Evolutionary conservation across 306 rosid genomes (phyloP).

Genomic region (Pueraria montana): DNA sequence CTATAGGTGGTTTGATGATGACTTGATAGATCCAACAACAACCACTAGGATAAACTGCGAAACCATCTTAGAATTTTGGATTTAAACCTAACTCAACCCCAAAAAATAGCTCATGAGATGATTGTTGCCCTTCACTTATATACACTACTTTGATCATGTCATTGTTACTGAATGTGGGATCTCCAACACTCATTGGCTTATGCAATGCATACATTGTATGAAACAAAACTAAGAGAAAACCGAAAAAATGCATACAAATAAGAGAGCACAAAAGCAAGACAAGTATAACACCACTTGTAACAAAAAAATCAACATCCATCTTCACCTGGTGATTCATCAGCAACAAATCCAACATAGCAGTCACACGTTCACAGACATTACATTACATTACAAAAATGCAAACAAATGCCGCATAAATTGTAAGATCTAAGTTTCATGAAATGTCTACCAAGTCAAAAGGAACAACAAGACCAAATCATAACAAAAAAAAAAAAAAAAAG

Average conservation of each 20-base stretch:
- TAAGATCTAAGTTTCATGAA: slow-evolving; percentile 7
- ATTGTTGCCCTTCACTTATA: neutral
- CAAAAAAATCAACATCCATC: neutral
- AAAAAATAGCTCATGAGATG: neutral
- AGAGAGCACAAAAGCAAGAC: neutral
- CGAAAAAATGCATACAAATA: slow-evolving; percentile 2
- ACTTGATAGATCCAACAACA: no score
- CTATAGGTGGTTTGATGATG: neutral
- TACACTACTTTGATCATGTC: neutral
- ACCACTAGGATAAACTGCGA: neutral
- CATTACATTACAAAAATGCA: neutral
- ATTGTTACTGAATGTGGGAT: neutral
- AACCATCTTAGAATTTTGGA: neutral
- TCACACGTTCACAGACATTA: neutral
- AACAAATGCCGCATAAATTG: neutral
- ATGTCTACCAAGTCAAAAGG: neutral
- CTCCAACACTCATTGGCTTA: neutral
- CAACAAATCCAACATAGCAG: neutral
- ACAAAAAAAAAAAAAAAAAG: neutral
- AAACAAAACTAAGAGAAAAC: slow-evolving; percentile 30
- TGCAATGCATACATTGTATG: neutral
- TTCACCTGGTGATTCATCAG: neutral
- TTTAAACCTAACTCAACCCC: neutral
- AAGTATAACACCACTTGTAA: neutral
- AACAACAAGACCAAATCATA: neutral